phyloP scores from a whole-genome alignment of 352 stramenopile genomes.

The Thalassiosira mediterranea region DNA sequence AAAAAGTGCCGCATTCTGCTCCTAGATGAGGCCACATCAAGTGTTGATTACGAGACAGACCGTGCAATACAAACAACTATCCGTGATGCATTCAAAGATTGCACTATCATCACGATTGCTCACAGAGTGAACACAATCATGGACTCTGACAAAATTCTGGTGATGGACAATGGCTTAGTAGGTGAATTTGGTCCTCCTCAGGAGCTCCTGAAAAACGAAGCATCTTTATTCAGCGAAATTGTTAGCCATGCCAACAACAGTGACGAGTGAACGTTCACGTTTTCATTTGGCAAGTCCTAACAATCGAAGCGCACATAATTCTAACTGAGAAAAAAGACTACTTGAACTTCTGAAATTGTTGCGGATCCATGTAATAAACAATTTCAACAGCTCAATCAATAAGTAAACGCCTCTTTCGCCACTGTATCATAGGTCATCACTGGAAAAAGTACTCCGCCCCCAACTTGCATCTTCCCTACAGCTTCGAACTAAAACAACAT shows the following conservation, averaged over 20 bases:
- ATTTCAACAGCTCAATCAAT: too few relatives aligned
- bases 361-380: too few relatives aligned
- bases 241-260: constrained; percentile 63
- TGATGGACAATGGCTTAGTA: constrained; percentile 86
- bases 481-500: too few relatives aligned
- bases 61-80: constrained; percentile 89
- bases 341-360: too few relatives aligned
- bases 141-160: constrained; percentile 84
- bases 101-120: constrained; percentile 86
- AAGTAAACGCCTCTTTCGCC: too few relatives aligned
- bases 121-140: constrained; percentile 86
- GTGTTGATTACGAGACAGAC: constrained; percentile 90
- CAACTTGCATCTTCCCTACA: too few relatives aligned
- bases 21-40: constrained; percentile 89
- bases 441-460: too few relatives aligned
- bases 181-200: constrained; percentile 82
- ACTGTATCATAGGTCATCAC: too few relatives aligned
- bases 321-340: background rate
- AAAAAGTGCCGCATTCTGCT: constrained; percentile 85
- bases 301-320: background rate
- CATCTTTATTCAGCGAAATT: constrained; percentile 75
- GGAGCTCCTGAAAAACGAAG: constrained; percentile 68
- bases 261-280: constrained; percentile 16
- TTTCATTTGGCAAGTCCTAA: background rate
- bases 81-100: constrained; percentile 62